Conservation (phyloP, 2,329 filamentous ascomycete species). For the Metarhizium rileyi region DNA sequence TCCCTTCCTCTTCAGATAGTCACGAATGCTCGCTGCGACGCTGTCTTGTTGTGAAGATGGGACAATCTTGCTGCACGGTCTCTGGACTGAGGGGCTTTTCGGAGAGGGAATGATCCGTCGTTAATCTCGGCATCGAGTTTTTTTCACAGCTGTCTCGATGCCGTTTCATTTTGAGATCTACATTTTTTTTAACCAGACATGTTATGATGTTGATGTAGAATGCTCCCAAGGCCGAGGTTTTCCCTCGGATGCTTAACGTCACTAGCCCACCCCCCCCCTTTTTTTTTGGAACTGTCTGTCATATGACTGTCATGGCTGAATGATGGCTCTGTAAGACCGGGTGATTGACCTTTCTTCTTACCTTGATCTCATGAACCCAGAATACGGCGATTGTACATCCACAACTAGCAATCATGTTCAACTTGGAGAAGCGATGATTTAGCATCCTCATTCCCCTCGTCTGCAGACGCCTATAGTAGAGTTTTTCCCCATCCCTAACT, state of each 20-base stretch:
- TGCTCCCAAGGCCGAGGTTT: too few relatives aligned
- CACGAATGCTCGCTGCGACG: constrained; percentile 35
- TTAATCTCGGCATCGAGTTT: constrained; percentile 45
- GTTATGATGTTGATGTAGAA: not conserved
- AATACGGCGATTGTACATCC: not conserved
- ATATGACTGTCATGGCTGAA: not conserved
- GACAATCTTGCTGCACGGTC: constrained; percentile 22
- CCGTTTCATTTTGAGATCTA: constrained; percentile 52
- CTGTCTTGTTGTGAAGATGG: constrained; percentile 17
- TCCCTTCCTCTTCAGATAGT: constrained; percentile 38
- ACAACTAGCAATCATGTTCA: not conserved
- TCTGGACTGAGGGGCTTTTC: constrained; percentile 28
- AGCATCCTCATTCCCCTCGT: not conserved
- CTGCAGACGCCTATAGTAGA: not conserved
- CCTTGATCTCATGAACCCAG: not conserved
- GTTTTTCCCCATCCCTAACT: constrained; percentile 9
- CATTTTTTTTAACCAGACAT: too few relatives aligned
- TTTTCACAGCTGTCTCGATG: constrained; percentile 37
- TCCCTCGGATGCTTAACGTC: too few relatives aligned
- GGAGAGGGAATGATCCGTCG: constrained; percentile 43
- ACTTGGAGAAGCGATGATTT: not conserved
- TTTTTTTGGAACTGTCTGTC: too few relatives aligned
- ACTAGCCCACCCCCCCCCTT: too few relatives aligned
- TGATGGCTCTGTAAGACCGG: not conserved
- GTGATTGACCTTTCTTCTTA: not conserved